phyloP scores from a whole-genome alignment of 2,329 filamentous ascomycete species.

The Trichoderma citrinoviride region DNA sequence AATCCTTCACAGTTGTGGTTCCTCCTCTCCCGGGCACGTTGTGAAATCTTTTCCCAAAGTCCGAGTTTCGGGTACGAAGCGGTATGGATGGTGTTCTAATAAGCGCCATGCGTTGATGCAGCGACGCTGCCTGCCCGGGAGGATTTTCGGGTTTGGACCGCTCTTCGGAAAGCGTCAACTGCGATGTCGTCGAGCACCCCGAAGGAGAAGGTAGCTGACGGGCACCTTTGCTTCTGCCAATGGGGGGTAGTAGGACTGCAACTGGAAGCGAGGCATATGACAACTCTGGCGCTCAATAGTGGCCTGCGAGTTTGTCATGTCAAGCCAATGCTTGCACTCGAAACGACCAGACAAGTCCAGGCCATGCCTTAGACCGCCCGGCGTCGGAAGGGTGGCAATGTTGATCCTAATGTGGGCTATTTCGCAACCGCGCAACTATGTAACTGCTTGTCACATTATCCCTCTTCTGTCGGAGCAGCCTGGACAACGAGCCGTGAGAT shows the following conservation, averaged over 20 bases:
- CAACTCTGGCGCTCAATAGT: neutral
- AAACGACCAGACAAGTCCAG: neutral
- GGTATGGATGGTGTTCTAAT: neutral
- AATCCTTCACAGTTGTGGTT: neutral
- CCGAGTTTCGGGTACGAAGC: slow-evolving; percentile 1
- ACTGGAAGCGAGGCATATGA: neutral
- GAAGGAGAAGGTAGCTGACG: neutral
- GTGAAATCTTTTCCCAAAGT: neutral
- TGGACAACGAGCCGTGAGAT: neutral
- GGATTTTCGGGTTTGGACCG: neutral
- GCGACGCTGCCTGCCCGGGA: neutral
- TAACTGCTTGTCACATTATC: slow-evolving; percentile 1
- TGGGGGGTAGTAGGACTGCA: neutral
- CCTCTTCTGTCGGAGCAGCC: neutral
- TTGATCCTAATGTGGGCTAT: slow-evolving; percentile 2
- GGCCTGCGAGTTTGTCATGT: neutral
- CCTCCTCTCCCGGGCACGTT: neutral
- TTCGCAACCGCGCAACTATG: neutral
- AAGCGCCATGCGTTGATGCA: neutral
- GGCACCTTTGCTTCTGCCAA: neutral
- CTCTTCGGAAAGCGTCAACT: neutral
- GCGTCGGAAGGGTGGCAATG: slow-evolving; percentile 17
- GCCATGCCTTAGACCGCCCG: slow-evolving; percentile 4
- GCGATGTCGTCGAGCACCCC: neutral
- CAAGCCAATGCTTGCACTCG: neutral